Base-by-base conservation (phyloP, 1,284 basidiomycete genomes). In the Heterobasidion parviporum region DNA sequence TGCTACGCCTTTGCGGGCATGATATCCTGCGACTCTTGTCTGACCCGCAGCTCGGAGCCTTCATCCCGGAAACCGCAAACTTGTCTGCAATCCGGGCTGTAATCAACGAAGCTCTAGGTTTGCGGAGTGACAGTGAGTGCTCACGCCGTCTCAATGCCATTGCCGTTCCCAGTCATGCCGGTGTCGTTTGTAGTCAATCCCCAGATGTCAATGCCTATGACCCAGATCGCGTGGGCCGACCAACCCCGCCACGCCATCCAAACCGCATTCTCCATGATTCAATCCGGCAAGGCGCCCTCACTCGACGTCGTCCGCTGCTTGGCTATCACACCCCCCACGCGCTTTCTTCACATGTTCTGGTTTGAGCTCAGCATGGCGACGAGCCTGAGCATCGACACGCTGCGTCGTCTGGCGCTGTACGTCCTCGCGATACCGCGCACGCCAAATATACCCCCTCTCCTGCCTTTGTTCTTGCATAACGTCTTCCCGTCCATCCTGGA, bases 391-490 rank as follows among this genome's bases (percentile, higher is more conserved):
- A 41, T 57, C 36, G 80, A 82, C 60, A 73, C 73, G 20, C 80
- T 76, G 64, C 73, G 80, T 54, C 76, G 85, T 47, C 68, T 90
- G 38, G 80, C 81, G 41, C 82, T 83, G 0, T 86, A 82, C 65
- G 76, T 83, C 41, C 73, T 91, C 41, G 78, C 80, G 38, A 79
- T 74, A 60, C 85, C 84, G 50, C 79, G 76, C 33, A 59, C 63
- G 43, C 65, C 75, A 15, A 71, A 69, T 49, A 72, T 74, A 1
- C 82, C 83, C 6, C 85, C 86, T 1, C 73, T 91, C 9, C 71
- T 91, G 26, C 87, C 87, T 0, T 76, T 88, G 41, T 91, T 90
- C 67, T 64, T 89, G 57, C 81, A 87, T 66, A 71, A 78, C 52
- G 67, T 85, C 14, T 65, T 87, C 9, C 88, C 87, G 7, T 72